Evolutionary conservation across 2,329 filamentous ascomycete species (phyloP), one percentile per base, ranked within the genome.

Genomic region (Neurospora sp.): DNA sequence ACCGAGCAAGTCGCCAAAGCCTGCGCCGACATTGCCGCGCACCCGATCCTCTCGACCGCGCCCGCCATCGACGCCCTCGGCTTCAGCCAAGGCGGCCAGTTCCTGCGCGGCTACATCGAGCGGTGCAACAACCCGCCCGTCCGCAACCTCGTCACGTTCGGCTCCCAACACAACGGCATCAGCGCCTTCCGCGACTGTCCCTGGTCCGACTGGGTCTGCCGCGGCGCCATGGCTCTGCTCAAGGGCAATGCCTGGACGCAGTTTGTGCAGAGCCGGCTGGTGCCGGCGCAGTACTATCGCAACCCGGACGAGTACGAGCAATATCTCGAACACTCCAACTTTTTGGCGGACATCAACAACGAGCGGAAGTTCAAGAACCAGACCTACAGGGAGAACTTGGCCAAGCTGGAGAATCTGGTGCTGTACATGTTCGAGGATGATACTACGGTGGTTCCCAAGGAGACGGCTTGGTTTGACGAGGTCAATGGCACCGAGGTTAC

Each of bases 321-420:
- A 38, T 99, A 98, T 78, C 86, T 98, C 23, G 87, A 90, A 74
- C 79, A 88, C 78, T 96, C 92, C 76, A 95, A 94, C 78, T 97
- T 96, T 80, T 84, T 99, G 9, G 96, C 95, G 10, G 95, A 98
- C 78, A 90, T 98, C 81, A 99, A 99, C 81, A 98, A 98, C 79
- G 96, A 99, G 86, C 86, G 94, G 11, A 73, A 74, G 67, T 72
- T 82, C 69, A 97, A 96, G 86, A 97, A 93, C 76, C 76, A 80
- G 42, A 85, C 82, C 13, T 99, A 98, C 80, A 89, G 86, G 78
- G 80, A 86, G 75, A 91, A 95, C 77, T 74, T 99, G 67, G 85
- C 85, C 8, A 80, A 77, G 40, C 78, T 99, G 78, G 87, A 91
- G 76, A 91, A 90, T 75, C 91, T 98, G 73, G 93, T 92, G 73